These are phyloP conservation scores for Rhizoclosmatium globosum DNA, from an alignment of 192 early-diverging fungal species.

Conservation along the genomic window DNA sequence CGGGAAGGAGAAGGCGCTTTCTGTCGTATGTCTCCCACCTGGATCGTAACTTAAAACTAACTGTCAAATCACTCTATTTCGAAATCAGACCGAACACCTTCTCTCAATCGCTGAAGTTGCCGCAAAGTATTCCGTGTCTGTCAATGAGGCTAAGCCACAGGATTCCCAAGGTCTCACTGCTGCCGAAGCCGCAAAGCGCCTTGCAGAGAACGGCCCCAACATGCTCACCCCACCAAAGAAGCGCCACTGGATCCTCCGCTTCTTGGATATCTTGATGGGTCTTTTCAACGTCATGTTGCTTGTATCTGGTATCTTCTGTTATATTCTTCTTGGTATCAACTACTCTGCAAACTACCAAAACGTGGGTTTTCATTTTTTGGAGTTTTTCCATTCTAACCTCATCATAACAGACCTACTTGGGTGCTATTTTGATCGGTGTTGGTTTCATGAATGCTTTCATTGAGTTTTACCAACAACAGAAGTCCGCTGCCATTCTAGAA, in stretches of 20 bases:
- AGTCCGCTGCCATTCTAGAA: slow-evolving; percentile 87
- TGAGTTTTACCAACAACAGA: slow-evolving; percentile 76
- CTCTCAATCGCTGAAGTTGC: slow-evolving; percentile 66
- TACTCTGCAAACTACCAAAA: slow-evolving; percentile 77
- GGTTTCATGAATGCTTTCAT: slow-evolving; percentile 61
- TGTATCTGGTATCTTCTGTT: slow-evolving; percentile 80
- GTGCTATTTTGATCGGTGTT: slow-evolving; percentile 56
- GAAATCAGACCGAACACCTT: slow-evolving; percentile 64
- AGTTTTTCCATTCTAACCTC: neutral
- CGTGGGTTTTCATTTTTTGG: slow-evolving; percentile 55
- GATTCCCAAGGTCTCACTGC: slow-evolving; percentile 44
- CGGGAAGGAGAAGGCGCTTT: neutral
- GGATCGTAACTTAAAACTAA: too few relatives aligned
- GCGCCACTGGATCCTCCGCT: slow-evolving; percentile 72
- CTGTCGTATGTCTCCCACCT: neutral
- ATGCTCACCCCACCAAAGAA: slow-evolving; percentile 79
- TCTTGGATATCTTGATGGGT: slow-evolving; percentile 76
- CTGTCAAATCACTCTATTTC: too few relatives aligned
- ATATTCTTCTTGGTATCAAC: slow-evolving; percentile 80
- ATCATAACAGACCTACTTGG: slow-evolving; percentile 46
- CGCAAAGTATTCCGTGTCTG: slow-evolving; percentile 50
- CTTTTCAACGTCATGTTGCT: slow-evolving; percentile 91
- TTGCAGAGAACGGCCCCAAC: slow-evolving; percentile 61
- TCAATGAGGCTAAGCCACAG: slow-evolving; percentile 38
- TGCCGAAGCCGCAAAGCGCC: slow-evolving; percentile 28